Evolutionary conservation across 2,329 filamentous ascomycete genomes (phyloP), one percentile per base, ranked within the genome.

Genomic region (Colletotrichum chlorophyti): DNA sequence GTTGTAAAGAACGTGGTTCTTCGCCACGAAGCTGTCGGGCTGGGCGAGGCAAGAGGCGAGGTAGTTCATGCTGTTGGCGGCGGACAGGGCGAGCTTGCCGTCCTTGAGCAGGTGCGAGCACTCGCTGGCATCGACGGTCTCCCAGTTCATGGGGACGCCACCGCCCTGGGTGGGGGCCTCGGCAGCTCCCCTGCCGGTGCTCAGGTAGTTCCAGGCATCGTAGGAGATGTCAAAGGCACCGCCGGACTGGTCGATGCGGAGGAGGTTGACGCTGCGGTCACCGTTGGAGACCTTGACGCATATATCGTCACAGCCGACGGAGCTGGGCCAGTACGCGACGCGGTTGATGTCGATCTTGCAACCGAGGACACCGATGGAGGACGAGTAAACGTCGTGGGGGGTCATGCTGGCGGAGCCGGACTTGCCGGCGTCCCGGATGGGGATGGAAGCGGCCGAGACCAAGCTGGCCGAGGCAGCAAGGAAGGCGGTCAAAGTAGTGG

Each of bases 271-370:
- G 34, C 71, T 75, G 59, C 81, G 80, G 53, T 71, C 79, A 38
- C 69, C 72, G 68, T 81, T 72, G 54, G 73, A 76, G 60, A 86
- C 72, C 69, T 80, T 79, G 65, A 86, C 74, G 71, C 84, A 87
- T 64, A 86, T 76, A 68, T 82, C 76, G 72, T 79, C 73, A 75
- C 84, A 87, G 73, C 76, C 75, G 43, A 83, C 74, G 5, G 74
- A 67, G 21, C 66, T 67, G 6, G 84, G 84, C 81, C 82, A 87
- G 77, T 87, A 87, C 61, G 84, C 84, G 34, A 86, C 77, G 37
- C 83, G 82, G 75, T 86, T 80, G 61, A 79, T 84, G 72, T 86
- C 70, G 70, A 87, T 78, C 70, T 84, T 82, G 79, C 84, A 86
- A 47, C 84, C 84, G 6, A 84, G 71, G 4, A 85, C 83, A 42